Percentiles rank a stretch among this genome's conserved stretches.
Evolutionary conservation across 306 rosid species (phyloP).

Genomic region (Mimosa pudica): DNA sequence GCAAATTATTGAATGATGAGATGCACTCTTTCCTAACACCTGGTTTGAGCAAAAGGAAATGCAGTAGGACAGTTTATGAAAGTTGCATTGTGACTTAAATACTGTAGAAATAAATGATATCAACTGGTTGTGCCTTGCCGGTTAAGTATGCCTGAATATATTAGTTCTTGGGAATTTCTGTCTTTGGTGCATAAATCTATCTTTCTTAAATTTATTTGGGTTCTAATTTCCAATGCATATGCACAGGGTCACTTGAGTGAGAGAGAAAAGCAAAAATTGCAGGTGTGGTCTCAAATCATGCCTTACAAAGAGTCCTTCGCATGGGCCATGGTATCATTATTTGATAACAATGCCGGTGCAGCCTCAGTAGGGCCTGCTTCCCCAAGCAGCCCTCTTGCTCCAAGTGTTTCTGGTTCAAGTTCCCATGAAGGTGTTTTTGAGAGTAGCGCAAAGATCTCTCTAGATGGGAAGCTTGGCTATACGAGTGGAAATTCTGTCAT

Average conservation of each 20-base stretch:
- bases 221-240: conserved; percentile 34
- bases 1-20: conserved; percentile 17
- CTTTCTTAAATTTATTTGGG: conserved; percentile 23
- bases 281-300: conserved; percentile 99
- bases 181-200: conserved; percentile 20
- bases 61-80: conserved; percentile 9
- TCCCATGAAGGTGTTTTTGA: conserved; percentile 97
- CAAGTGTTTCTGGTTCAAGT: conserved; percentile 83
- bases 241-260: conserved; percentile 87
- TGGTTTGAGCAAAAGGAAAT: background rate
- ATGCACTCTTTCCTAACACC: background rate
- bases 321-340: conserved; percentile 94
- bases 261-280: conserved; percentile 97
- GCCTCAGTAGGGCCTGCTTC: conserved; percentile 99
- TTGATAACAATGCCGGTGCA: conserved; percentile 93
- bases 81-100: conserved; percentile 22
- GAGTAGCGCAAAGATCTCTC: conserved; percentile 75
- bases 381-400: conserved; percentile 99
- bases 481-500: conserved; percentile 86
- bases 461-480: conserved; percentile 89
- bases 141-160: conserved; percentile 23
- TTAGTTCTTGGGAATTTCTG: conserved; percentile 21
- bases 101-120: conserved; percentile 5
- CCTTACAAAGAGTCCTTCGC: conserved; percentile 98
- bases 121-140: conserved; percentile 17